These are phyloP conservation scores for thale cress (Arabidopsis thaliana) DNA, from an alignment of 345 rosid species.

Conservation along the genomic window TAIR10.1 NC_003070.9:21005501-21006000, in stretches of 20 bases:
- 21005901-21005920: constrained; percentile 1
- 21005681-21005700: constrained; percentile 60
- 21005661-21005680: constrained; percentile 58
- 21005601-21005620: background rate
- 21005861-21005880: constrained; percentile 68
- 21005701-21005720: constrained; percentile 72
- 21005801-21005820: constrained; percentile 66
- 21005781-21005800: constrained; percentile 16
- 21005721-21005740: constrained; percentile 31
- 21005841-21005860: constrained; percentile 66
- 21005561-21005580: constrained; percentile 48
- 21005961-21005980: background rate
- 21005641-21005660: constrained; percentile 57
- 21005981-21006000: constrained; percentile 49
- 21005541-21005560: constrained; percentile 60
- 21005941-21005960: constrained; percentile 17
- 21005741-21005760: background rate
- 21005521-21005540: constrained; percentile 64
- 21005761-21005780: constrained; percentile 5
- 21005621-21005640: no score
- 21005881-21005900: constrained; percentile 29
- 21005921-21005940: background rate
- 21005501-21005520: constrained; percentile 56
- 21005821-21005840: constrained; percentile 60
- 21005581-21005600: constrained; percentile 15